phyloP scores from a whole-genome alignment of 2,329 filamentous ascomycete genomes.

The Dactylonectria estremocensis region DNA sequence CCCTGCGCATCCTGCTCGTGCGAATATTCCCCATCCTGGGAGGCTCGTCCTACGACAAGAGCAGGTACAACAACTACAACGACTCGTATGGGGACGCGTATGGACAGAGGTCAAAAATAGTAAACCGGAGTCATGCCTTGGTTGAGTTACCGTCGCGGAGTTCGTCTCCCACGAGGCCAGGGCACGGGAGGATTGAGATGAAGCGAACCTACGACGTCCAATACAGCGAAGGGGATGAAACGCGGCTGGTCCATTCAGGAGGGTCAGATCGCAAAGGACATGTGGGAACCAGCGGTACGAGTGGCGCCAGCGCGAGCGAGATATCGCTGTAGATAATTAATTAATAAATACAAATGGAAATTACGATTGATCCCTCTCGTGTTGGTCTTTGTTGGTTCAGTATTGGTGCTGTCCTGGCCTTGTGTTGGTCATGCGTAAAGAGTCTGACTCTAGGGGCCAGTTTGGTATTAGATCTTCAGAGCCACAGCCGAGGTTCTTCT shows the following conservation, averaged over 20 bases:
- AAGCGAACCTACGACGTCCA: conserved; percentile 44
- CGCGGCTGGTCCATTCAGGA: conserved; percentile 36
- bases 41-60: conserved; percentile 44
- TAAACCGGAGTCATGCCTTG: conserved; percentile 39
- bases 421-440: no score
- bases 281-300: neutral
- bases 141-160: conserved; percentile 42
- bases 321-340: conserved; percentile 22
- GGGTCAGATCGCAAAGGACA: conserved; percentile 30
- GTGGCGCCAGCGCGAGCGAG: conserved; percentile 27
- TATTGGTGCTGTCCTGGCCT: neutral
- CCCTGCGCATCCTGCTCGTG: conserved; percentile 50
- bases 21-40: conserved; percentile 49
- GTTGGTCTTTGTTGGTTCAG: neutral
- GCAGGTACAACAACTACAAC: conserved; percentile 44
- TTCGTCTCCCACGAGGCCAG: conserved; percentile 33
- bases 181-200: conserved; percentile 44
- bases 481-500: no score
- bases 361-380: neutral
- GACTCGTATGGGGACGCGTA: conserved; percentile 40
- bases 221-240: conserved; percentile 45
- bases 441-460: no score
- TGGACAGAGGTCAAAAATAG: conserved; percentile 38
- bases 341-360: conserved; percentile 5
- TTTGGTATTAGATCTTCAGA: no score